Evolutionary conservation across 306 rosid genomes (phyloP).

Genomic region (Luffa aegyptiaca): DNA sequence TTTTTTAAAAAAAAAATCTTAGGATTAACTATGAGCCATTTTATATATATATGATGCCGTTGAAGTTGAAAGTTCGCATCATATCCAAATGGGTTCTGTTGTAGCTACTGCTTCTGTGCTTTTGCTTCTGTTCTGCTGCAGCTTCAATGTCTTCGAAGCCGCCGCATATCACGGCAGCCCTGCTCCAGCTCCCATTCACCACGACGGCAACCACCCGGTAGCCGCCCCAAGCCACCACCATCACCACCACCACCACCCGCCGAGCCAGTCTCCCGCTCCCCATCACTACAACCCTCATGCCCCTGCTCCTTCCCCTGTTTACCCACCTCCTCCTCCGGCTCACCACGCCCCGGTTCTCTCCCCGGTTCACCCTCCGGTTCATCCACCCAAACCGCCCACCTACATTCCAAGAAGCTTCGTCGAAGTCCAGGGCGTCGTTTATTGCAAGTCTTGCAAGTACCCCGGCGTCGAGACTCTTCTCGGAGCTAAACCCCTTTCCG

Average conservation of each 20-base stretch:
- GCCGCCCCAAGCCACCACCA: constrained; percentile 16
- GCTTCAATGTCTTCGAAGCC: not conserved
- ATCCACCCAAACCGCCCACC: constrained; percentile 3
- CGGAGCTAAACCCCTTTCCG: constrained; percentile 44
- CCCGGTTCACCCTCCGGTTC: not conserved
- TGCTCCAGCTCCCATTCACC: not conserved
- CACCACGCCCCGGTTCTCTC: constrained; percentile 8
- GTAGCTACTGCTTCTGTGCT: not conserved
- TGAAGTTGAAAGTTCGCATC: not conserved
- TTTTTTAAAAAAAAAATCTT: not conserved
- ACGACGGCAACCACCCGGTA: not conserved
- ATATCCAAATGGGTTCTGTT: not conserved
- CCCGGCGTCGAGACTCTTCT: constrained; percentile 44
- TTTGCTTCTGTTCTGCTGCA: not conserved
- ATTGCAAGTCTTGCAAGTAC: constrained; percentile 65
- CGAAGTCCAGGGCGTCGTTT: constrained; percentile 85
- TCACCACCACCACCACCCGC: constrained; percentile 4
- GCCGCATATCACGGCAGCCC: not conserved
- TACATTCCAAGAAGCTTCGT: constrained; percentile 36
- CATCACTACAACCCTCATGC: not conserved
- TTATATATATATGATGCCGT: not conserved
- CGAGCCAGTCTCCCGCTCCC: not conserved
- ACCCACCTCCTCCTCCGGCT: not conserved
- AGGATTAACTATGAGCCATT: not conserved
- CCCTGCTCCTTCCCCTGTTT: constrained; percentile 10